phyloP scores from a whole-genome alignment of 2,329 filamentous ascomycete species.

The Pezicula radicicola region DNA sequence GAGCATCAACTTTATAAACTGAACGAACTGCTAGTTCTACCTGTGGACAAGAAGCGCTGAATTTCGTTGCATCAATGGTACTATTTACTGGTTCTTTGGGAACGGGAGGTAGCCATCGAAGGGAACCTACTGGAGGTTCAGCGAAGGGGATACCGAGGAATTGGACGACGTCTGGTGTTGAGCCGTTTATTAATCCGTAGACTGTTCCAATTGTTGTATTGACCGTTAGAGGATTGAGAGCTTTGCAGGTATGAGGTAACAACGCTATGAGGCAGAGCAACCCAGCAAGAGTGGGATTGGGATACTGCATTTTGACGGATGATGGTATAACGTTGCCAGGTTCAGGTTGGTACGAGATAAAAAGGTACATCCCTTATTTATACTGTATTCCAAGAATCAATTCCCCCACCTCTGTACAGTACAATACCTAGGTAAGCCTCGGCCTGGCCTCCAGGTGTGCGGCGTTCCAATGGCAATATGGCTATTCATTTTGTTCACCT shows the following conservation, averaged over 20 bases:
- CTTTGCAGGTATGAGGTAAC: not conserved
- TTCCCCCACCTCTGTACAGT: no score
- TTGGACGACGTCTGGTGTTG: conserved; percentile 14
- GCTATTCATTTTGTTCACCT: no score
- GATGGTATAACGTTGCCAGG: no score
- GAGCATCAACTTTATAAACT: conserved; percentile 10
- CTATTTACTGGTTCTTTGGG: conserved; percentile 5
- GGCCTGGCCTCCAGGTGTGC: no score
- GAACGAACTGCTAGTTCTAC: conserved; percentile 5
- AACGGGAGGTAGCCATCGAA: conserved; percentile 31
- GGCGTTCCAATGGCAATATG: no score
- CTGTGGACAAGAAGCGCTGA: conserved; percentile 18
- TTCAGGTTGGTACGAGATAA: no score
- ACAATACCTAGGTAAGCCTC: no score
- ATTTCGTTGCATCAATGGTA: conserved; percentile 12
- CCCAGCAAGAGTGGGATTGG: no score
- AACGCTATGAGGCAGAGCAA: no score
- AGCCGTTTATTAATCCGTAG: conserved; percentile 12
- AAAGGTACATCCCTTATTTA: no score
- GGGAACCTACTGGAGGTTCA: conserved; percentile 30
- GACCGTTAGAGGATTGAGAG: conserved; percentile 6
- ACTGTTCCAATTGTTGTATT: conserved; percentile 12
- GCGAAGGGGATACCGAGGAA: conserved; percentile 38
- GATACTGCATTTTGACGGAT: no score
- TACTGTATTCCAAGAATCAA: no score